Conservation (phyloP, 495 filamentous ascomycete species). For the Lepraria neglecta region DNA sequence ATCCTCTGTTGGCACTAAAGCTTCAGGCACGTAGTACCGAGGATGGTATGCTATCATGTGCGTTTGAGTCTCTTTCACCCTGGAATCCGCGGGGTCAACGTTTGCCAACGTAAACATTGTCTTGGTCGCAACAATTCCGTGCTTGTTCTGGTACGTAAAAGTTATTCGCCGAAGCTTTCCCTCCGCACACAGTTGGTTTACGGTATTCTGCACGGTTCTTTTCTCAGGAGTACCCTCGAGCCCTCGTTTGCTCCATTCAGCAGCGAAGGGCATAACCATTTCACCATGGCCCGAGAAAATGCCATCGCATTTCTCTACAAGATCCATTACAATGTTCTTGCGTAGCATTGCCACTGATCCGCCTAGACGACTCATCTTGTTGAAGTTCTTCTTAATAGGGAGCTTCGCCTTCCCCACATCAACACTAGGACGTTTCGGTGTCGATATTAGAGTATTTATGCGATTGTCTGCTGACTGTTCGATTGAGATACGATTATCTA, state of each 20-base stretch:
- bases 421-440: neutral
- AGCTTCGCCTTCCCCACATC: neutral
- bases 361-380: conserved; percentile 19
- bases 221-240: conserved; percentile 45
- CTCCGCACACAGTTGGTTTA: conserved; percentile 56
- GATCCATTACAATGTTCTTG: conserved; percentile 59
- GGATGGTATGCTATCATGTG: conserved; percentile 42
- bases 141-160: conserved; percentile 54
- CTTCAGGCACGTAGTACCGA: conserved; percentile 3
- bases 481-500: neutral
- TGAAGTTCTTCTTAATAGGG: neutral
- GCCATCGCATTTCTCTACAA: conserved; percentile 62
- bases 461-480: neutral
- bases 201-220: conserved; percentile 45
- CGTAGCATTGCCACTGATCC: conserved; percentile 46
- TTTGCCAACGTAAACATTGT: conserved; percentile 46
- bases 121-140: conserved; percentile 51
- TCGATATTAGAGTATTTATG: neutral
- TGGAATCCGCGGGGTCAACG: conserved; percentile 43
- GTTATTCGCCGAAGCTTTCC: conserved; percentile 53
- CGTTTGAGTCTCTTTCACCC: conserved; percentile 47
- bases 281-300: conserved; percentile 69
- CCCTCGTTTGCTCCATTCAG: conserved; percentile 51
- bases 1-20: conserved; percentile 5
- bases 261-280: conserved; percentile 63